phyloP scores from a whole-genome alignment of 768 basidiomycete genomes.

The Clavaria fumosa region DNA sequence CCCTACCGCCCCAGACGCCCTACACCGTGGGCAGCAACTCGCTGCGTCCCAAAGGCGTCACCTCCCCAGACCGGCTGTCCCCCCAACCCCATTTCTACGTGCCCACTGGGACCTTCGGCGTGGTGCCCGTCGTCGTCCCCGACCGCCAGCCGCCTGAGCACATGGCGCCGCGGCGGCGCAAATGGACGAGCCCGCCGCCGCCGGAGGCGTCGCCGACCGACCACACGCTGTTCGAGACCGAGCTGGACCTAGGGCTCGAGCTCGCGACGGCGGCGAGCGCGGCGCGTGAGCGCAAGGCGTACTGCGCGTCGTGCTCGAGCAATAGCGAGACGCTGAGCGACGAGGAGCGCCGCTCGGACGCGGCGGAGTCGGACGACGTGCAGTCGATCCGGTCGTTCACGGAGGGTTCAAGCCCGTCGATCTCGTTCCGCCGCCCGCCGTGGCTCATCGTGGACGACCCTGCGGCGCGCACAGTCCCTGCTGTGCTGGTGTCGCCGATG shows the following conservation, averaged over 20 bases:
- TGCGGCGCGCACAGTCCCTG: constrained; percentile 5
- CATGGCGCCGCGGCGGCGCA: constrained; percentile 66
- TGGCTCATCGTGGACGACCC: constrained; percentile 24
- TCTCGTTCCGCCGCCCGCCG: constrained; percentile 29
- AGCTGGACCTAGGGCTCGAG: constrained; percentile 48
- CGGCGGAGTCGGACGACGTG: constrained; percentile 51
- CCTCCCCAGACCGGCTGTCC: constrained; percentile 33
- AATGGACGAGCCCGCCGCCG: constrained; percentile 80
- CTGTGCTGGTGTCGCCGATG: constrained; percentile 9
- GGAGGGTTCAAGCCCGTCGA: constrained; percentile 28
- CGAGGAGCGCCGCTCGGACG: constrained; percentile 43
- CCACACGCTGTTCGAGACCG: constrained; percentile 50
- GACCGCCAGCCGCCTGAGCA: constrained; percentile 45
- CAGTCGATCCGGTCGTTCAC: constrained; percentile 53
- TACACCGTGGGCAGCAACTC: constrained; percentile 53
- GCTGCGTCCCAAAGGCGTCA: constrained; percentile 30
- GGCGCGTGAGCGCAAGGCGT: constrained; percentile 37
- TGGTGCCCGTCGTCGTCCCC: constrained; percentile 20
- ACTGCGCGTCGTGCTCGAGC: constrained; percentile 38
- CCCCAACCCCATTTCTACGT: constrained; percentile 39
- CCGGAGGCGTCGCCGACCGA: constrained; percentile 55
- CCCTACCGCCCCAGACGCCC: constrained; percentile 54
- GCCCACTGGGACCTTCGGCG: constrained; percentile 18
- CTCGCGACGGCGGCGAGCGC: constrained; percentile 51
- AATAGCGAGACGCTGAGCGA: constrained; percentile 55